Base-by-base conservation (phyloP, 2,329 filamentous ascomycete species). In the Pseudogymnoascus sp. region DNA sequence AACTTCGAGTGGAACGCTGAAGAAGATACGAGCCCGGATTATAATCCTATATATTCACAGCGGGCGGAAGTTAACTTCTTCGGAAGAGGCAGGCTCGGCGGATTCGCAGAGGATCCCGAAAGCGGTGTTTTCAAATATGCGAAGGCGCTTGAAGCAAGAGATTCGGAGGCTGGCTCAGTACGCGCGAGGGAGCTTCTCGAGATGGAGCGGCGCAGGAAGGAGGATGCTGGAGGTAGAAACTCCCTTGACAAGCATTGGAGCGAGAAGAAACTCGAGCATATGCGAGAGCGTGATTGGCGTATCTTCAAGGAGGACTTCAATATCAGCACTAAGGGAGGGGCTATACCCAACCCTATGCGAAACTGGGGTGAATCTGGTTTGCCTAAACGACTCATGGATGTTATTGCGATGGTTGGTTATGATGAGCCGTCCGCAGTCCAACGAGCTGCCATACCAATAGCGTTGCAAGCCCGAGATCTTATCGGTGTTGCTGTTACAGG, bases 281-380 rank as follows among this genome's bases (percentile, higher is more conserved):
- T 99, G 95, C 90, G 91, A 66, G 93, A 97, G 77, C 84, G 95
- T 74, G 95, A 99, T 76, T 99, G 95, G 95, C 90, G 95, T 73
- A 97, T 99, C 70, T 97, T 99, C 86, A 99, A 97, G 77, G 95
- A 97, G 75, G 93, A 99, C 76, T 97, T 96, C 78, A 96, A 95
- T 70, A 99, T 99, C 73, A 83, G 88, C 42, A 97, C 92, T 7
- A 97, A 96, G 75, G 95, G 95, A 64, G 93, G 93, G 46, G 83
- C 84, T 25, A 91, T 97, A 63, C 95, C 95, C 0, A 93, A 97
- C 71, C 95, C 95, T 0, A 97, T 99, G 93, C 91, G 95, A 60
- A 91, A 82, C 69, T 99, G 95, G 95, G 74, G 84, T 56, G 95
- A 99, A 75, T 96, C 93, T 3, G 82, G 82, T 5, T 80, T 99